Evolutionary conservation across 2,329 filamentous ascomycete species (phyloP).

Genomic region (Leptographium galeiforme): DNA sequence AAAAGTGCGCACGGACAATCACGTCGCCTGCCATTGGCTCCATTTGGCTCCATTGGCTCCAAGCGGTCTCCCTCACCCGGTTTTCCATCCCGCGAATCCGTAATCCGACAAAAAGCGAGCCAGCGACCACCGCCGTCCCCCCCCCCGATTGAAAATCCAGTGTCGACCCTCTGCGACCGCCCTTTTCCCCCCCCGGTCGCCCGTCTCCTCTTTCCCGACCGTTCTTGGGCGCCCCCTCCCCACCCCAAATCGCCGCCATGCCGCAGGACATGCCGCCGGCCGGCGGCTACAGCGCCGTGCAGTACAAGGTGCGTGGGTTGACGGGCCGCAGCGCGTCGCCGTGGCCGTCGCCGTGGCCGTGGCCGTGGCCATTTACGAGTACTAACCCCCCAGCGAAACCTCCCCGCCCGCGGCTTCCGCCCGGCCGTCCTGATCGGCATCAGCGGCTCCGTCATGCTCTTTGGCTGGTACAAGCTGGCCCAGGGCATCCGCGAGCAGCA

Average conservation of each 20-base stretch:
- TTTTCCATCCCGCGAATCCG: not conserved
- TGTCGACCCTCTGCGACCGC: no score
- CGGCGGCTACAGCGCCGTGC: conserved; percentile 90
- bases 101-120: not conserved
- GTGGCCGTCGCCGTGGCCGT: not conserved
- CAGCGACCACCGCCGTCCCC: no score
- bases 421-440: conserved; percentile 67
- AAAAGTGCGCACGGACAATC: conserved; percentile 12
- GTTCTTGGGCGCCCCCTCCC: not conserved
- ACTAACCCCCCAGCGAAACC: conserved; percentile 54
- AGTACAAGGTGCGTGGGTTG: conserved; percentile 72
- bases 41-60: no score
- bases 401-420: conserved; percentile 81
- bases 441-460: conserved; percentile 67
- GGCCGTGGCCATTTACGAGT: no score
- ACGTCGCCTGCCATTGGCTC: conserved; percentile 2
- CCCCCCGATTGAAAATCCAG: no score
- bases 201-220: not conserved
- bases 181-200: no score
- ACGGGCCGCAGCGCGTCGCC: not conserved
- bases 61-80: no score
- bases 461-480: conserved; percentile 79
- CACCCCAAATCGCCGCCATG: conserved; percentile 45
- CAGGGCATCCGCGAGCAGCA: conserved; percentile 81
- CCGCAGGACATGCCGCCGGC: conserved; percentile 93